Percentiles rank a stretch among this genome's conserved stretches.
Conservation (phyloP, 257 asterid species). For the Plectranthus barbatus region DNA sequence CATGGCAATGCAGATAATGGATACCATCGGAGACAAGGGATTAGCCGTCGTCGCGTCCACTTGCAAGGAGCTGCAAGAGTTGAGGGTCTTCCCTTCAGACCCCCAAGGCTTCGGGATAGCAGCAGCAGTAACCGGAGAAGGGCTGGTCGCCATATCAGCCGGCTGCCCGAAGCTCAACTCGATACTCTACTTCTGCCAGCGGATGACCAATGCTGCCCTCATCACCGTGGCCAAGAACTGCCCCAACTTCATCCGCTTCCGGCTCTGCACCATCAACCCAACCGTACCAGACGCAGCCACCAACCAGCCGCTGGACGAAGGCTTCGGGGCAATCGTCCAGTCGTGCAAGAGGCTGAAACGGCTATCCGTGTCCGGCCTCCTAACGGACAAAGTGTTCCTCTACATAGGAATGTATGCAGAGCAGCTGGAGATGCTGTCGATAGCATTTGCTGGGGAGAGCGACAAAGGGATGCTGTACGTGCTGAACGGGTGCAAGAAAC, state of each 20-base stretch:
- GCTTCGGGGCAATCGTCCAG: conserved; percentile 80
- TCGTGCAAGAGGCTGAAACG: conserved; percentile 80
- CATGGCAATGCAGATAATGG: conserved; percentile 55
- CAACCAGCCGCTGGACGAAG: conserved; percentile 71
- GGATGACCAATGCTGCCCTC: conserved; percentile 84
- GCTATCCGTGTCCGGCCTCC: conserved; percentile 62
- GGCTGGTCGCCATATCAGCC: conserved; percentile 68
- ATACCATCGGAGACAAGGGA: conserved; percentile 73
- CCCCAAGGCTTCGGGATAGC: conserved; percentile 34
- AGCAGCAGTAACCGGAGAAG: conserved; percentile 67
- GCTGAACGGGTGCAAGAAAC: conserved; percentile 74
- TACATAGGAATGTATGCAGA: conserved; percentile 85
- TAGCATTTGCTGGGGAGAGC: conserved; percentile 76
- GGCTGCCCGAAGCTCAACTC: conserved; percentile 87
- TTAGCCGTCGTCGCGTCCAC: conserved; percentile 50
- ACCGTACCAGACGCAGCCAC: conserved; percentile 65
- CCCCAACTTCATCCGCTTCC: conserved; percentile 73
- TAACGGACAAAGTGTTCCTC: conserved; percentile 62
- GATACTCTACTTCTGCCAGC: conserved; percentile 59
- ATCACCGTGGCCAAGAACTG: conserved; percentile 71
- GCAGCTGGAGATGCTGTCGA: conserved; percentile 78
- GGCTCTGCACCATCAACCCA: conserved; percentile 57
- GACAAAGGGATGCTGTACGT: conserved; percentile 76
- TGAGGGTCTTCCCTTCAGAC: conserved; percentile 68
- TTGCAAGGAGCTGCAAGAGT: conserved; percentile 68